Evolutionary conservation across 2,329 filamentous ascomycete species (phyloP).

Genomic region (Colletotrichum truncatum): DNA sequence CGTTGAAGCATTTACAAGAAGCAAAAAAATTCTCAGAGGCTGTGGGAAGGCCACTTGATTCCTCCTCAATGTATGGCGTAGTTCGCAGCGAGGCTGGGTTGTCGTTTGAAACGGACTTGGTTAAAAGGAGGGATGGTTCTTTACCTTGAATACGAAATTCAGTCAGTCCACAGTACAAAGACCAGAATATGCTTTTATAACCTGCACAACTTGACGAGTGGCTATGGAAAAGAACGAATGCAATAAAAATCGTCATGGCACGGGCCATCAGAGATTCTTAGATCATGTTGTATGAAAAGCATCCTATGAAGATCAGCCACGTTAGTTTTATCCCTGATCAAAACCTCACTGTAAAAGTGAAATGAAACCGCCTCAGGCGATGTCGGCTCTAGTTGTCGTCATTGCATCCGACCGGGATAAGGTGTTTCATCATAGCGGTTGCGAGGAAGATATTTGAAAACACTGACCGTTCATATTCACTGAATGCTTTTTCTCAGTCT

Average conservation of each 20-base stretch:
- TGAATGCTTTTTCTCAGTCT: too few relatives aligned
- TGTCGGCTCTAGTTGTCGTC: constrained; percentile 4
- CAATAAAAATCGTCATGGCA: too few relatives aligned
- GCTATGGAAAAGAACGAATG: too few relatives aligned
- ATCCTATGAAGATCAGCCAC: too few relatives aligned
- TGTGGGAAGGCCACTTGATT: constrained; percentile 52
- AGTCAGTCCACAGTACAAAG: too few relatives aligned
- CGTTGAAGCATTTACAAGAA: constrained; percentile 50
- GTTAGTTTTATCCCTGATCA: too few relatives aligned
- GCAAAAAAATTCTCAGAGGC: constrained; percentile 48
- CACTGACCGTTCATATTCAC: not conserved
- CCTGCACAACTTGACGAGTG: too few relatives aligned
- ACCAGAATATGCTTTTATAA: too few relatives aligned
- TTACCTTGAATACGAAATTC: not conserved
- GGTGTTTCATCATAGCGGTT: not conserved
- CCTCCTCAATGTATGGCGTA: constrained; percentile 59
- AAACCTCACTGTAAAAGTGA: not conserved
- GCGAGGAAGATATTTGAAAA: not conserved
- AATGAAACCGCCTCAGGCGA: not conserved
- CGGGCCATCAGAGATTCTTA: too few relatives aligned
- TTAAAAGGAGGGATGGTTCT: constrained; percentile 39
- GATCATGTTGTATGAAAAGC: too few relatives aligned
- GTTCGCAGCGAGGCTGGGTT: constrained; percentile 52
- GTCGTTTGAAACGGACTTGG: constrained; percentile 51
- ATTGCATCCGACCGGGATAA: not conserved